Evolutionary conservation across 148 eudicot genomes (phyloP).

Genomic region (Linanthus parryae): DNA sequence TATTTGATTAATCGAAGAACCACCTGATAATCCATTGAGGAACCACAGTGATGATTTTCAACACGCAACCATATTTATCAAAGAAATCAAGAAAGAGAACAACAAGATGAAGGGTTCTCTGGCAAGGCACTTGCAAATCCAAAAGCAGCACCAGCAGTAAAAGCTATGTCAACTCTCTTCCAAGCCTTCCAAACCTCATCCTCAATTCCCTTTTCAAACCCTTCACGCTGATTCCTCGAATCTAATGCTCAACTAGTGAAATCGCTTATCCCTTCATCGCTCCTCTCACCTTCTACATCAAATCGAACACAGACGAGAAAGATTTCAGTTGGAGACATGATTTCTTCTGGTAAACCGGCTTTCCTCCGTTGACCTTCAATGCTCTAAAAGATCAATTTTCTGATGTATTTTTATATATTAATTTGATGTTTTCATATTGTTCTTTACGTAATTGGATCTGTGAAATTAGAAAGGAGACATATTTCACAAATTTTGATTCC

Average conservation of each 20-base stretch:
- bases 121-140: constrained; percentile 28
- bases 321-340: constrained; percentile 78
- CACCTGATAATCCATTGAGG: too few species aligned
- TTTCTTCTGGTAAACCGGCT: constrained; percentile 59
- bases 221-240: too few species aligned
- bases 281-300: constrained; percentile 17
- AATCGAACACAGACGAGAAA: constrained; percentile 28
- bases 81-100: constrained; percentile 17
- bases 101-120: constrained; percentile 24
- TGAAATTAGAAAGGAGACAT: too few species aligned
- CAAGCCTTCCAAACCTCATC: constrained; percentile 13
- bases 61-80: too few species aligned
- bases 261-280: constrained; percentile 14
- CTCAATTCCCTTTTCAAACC: constrained; percentile 1
- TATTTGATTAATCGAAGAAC: too few species aligned
- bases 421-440: neutral
- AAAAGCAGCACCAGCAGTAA: too few species aligned
- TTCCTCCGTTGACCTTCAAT: too few species aligned
- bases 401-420: neutral
- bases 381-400: too few species aligned
- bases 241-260: constrained; percentile 17
- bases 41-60: too few species aligned
- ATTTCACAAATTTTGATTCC: too few species aligned
- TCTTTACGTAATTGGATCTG: too few species aligned
- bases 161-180: constrained; percentile 34